Conservation (phyloP, 164 flowering plant genomes). For the Malania oleifera region DNA sequence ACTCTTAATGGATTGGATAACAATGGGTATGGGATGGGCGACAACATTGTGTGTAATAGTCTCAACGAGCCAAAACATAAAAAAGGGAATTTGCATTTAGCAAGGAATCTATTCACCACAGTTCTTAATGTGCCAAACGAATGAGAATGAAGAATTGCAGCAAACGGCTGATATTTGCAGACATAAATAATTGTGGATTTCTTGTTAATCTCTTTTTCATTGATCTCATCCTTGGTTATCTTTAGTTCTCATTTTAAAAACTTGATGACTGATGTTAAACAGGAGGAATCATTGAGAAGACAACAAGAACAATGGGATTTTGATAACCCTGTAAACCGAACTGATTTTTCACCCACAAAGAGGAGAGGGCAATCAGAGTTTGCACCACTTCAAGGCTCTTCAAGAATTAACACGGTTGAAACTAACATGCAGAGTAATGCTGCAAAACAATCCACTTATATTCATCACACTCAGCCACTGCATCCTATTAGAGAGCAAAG, state of each 20-base stretch:
- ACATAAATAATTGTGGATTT: too few species aligned
- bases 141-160: too few species aligned
- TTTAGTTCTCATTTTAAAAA: background rate
- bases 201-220: too few species aligned
- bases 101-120: too few species aligned
- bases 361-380: slow-evolving; percentile 30
- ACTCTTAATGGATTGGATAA: too few species aligned
- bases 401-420: slow-evolving; percentile 19
- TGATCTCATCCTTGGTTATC: background rate
- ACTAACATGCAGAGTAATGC: slow-evolving; percentile 13
- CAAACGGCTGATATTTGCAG: too few species aligned
- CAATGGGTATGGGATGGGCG: too few species aligned
- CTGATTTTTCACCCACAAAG: slow-evolving; percentile 20
- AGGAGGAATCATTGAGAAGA: slow-evolving; percentile 28
- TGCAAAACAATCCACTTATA: slow-evolving; percentile 13
- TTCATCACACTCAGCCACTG: slow-evolving; percentile 28
- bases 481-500: slow-evolving; percentile 44
- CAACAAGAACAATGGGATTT: slow-evolving; percentile 35
- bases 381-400: slow-evolving; percentile 19
- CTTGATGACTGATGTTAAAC: slow-evolving; percentile 1
- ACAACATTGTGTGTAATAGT: too few species aligned
- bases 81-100: too few species aligned
- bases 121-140: too few species aligned
- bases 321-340: slow-evolving; percentile 22
- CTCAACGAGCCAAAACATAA: too few species aligned